Conservation (phyloP, 306 rosid genomes). For the Arachis hypogaea region DNA sequence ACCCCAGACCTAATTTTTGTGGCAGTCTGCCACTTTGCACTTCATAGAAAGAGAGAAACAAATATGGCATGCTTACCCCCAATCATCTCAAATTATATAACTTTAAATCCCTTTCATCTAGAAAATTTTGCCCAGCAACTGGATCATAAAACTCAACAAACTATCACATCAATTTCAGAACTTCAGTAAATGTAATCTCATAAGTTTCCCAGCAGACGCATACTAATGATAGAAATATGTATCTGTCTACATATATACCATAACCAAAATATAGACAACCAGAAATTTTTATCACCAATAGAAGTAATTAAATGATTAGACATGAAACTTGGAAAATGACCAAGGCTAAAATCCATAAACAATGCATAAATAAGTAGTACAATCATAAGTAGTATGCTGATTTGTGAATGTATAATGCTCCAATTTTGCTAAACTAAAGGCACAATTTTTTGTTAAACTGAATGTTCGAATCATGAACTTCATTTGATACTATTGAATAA, state of each 20-base stretch:
- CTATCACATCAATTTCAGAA: conserved; percentile 29
- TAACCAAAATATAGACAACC: background rate
- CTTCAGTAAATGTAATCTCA: conserved; percentile 21
- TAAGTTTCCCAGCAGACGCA: conserved; percentile 11
- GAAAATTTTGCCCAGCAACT: no score
- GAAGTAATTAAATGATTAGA: background rate
- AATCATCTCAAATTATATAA: background rate
- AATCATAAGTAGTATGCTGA: no score
- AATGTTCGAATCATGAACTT: no score
- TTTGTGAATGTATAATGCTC: no score
- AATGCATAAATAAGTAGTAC: no score
- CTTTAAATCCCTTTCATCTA: no score
- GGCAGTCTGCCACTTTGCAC: background rate
- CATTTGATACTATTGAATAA: no score
- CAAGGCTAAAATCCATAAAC: conserved; percentile 32
- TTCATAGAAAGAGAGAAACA: no score
- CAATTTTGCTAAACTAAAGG: no score
- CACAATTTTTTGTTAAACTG: no score
- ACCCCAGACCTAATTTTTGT: no score
- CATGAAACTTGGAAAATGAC: background rate
- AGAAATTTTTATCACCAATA: conserved; percentile 8
- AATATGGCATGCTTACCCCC: background rate
- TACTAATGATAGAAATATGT: conserved; percentile 1
- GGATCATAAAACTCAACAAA: background rate
- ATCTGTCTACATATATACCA: background rate